These are phyloP conservation scores for Diutina pseudorugosa DNA, from an alignment of 1,139 yeast species.

Conservation along the genomic window DNA sequence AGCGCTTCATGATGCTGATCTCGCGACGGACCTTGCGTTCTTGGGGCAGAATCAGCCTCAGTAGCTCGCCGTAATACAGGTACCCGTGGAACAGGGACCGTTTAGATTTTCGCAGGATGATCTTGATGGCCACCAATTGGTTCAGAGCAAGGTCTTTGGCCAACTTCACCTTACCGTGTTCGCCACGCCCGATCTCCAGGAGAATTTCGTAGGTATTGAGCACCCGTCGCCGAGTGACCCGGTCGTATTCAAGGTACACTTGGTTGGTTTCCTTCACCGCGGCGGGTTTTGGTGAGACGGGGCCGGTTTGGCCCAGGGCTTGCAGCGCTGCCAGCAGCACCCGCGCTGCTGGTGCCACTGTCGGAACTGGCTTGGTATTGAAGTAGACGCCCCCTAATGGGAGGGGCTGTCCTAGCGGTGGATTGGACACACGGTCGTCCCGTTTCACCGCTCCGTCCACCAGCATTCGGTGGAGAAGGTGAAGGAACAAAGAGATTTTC, in stretches of 20 bases:
- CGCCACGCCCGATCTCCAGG: slow-evolving; percentile 85
- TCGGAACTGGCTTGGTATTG: neutral
- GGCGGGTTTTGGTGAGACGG: slow-evolving; percentile 5
- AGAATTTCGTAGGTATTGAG: slow-evolving; percentile 86
- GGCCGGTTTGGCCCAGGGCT: neutral
- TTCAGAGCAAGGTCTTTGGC: slow-evolving; percentile 64
- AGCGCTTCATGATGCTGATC: slow-evolving; percentile 92
- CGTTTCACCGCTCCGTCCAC: slow-evolving; percentile 2
- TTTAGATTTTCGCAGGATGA: slow-evolving; percentile 64
- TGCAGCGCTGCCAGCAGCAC: neutral
- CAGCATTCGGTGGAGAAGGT: neutral
- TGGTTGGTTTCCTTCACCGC: slow-evolving; percentile 73
- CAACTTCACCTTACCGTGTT: slow-evolving; percentile 92
- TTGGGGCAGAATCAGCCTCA: slow-evolving; percentile 22
- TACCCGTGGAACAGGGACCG: slow-evolving; percentile 15
- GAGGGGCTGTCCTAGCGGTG: neutral
- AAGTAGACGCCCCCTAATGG: neutral
- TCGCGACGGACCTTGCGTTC: slow-evolving; percentile 78
- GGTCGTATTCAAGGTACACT: slow-evolving; percentile 80
- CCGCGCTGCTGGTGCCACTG: neutral
- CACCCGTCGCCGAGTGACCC: slow-evolving; percentile 70
- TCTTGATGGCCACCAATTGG: slow-evolving; percentile 82
- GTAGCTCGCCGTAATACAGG: slow-evolving; percentile 5
- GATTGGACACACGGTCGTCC: neutral
- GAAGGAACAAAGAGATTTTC: neutral